Base-by-base conservation (phyloP, 2,329 filamentous ascomycete genomes). In the Pezicula carpinea region DNA sequence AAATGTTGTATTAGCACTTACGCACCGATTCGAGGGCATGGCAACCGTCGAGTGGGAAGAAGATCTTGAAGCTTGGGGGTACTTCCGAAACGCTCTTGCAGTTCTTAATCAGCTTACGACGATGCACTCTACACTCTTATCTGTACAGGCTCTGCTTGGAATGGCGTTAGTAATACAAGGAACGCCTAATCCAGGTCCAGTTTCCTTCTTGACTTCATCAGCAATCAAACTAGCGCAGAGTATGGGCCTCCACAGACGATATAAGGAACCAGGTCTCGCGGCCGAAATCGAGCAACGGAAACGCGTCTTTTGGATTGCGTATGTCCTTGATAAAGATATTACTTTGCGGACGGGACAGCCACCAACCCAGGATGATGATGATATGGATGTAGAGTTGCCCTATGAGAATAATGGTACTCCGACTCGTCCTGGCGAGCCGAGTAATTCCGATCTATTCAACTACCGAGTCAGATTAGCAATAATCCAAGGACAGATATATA, bases 291-390 rank as follows among this genome's bases (percentile, higher is more conserved):
- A 55, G 39, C 29, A 55, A 39, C 51, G 79, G 19, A 82, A 80
- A 64, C 68, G 79, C 35, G 79, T 83, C 17, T 83, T 83, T 54
- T 83, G 80, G 80, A 82, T 83, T 48, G 79, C 75, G 2, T 83
- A 83, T 61, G 79, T 80, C 71, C 65, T 83, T 21, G 80, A 83
- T 63, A 83, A 83, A 65, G 79, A 83, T 52, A 63, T 82, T 17
- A 80, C 77, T 53, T 69, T 83, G 17, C 73, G 77, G 8, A 79
- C 78, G 1, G 78, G 79, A 2, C 71, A 79, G 4, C 80, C 80
- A 3, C 77, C 79, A 1, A 75, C 76, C 1, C 80, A 83, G 58
- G 79, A 83, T 49, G 80, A 83, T 54, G 77, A 83, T 57, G 79
- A 83, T 50, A 55, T 63, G 51, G 57, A 61, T 47, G 48, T 59